Evolutionary conservation across 257 asterid genomes (phyloP).

Genomic region (Plantago major): DNA sequence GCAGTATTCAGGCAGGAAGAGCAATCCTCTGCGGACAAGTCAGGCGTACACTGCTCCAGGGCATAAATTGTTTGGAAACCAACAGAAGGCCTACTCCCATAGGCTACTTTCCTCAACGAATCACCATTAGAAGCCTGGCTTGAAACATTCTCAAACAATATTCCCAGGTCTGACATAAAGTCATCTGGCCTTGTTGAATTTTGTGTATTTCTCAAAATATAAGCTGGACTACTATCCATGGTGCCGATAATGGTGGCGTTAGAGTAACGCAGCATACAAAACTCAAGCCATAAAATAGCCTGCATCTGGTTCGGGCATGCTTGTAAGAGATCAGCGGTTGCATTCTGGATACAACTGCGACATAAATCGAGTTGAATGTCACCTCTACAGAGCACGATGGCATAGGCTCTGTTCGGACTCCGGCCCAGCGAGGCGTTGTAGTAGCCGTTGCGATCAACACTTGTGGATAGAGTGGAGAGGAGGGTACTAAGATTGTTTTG

Average conservation of each 20-base stretch:
- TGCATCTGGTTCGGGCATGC: not conserved
- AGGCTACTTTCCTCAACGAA: not conserved
- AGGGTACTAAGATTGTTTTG: not conserved
- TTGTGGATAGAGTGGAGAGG: slow-evolving; percentile 1
- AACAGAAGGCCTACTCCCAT: not conserved
- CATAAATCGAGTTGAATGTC: slow-evolving; percentile 1
- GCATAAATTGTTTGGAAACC: not conserved
- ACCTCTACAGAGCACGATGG: not conserved
- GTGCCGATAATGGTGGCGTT: not conserved
- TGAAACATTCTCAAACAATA: not conserved
- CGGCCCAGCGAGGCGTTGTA: not conserved
- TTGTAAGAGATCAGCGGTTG: not conserved
- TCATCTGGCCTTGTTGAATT: not conserved
- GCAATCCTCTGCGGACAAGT: not conserved
- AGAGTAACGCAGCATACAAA: slow-evolving; percentile 1
- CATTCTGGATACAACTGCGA: not conserved
- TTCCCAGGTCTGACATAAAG: not conserved
- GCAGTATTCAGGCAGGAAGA: not conserved
- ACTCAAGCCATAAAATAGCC: not conserved
- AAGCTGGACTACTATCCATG: not conserved
- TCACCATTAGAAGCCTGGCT: not conserved
- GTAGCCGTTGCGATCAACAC: not conserved
- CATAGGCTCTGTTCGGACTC: not conserved
- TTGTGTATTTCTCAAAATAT: not conserved
- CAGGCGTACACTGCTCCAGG: slow-evolving; percentile 12